A percentile compares a stretch with the other conserved stretches of the same genome.
phyloP scores from a whole-genome alignment of 2,329 filamentous ascomycete species.

The Rhinocladiella mackenziei region DNA sequence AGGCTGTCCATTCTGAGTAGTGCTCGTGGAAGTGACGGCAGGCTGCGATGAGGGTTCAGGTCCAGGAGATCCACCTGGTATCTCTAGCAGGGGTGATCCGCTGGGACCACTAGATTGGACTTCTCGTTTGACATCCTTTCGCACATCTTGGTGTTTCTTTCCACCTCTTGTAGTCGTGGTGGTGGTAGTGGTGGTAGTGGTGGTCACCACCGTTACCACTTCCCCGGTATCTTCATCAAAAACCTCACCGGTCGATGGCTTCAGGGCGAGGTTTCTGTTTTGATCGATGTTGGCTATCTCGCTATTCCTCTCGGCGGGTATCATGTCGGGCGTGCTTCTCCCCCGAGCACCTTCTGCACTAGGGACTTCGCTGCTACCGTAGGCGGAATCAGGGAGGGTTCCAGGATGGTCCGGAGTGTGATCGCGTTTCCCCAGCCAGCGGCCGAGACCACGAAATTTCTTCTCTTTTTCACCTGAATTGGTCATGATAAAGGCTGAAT shows the following conservation, averaged over 20 bases:
- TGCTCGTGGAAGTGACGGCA: slow-evolving; percentile 13
- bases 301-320: slow-evolving; percentile 27
- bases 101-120: slow-evolving; percentile 8
- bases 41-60: slow-evolving; percentile 8
- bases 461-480: slow-evolving; percentile 50
- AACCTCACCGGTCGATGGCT: slow-evolving; percentile 27
- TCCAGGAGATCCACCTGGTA: slow-evolving; percentile 9
- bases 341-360: slow-evolving; percentile 13
- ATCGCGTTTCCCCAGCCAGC: slow-evolving; percentile 49
- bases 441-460: slow-evolving; percentile 57
- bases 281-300: slow-evolving; percentile 28
- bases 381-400: slow-evolving; percentile 25
- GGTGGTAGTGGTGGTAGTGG: slow-evolving; percentile 29
- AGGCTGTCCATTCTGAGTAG: slow-evolving; percentile 6
- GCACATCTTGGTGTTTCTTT: slow-evolving; percentile 25
- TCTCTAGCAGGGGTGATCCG: slow-evolving; percentile 11
- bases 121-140: slow-evolving; percentile 18
- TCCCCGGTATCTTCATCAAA: slow-evolving; percentile 29
- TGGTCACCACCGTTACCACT: slow-evolving; percentile 29
- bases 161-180: slow-evolving; percentile 26
- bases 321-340: slow-evolving; percentile 20
- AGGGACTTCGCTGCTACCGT: slow-evolving; percentile 24
- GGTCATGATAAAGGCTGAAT: slow-evolving; percentile 15
- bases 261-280: slow-evolving; percentile 25
- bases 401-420: slow-evolving; percentile 12